phyloP scores from a whole-genome alignment of 78 protist genomes.

The Acrasis kona region DNA sequence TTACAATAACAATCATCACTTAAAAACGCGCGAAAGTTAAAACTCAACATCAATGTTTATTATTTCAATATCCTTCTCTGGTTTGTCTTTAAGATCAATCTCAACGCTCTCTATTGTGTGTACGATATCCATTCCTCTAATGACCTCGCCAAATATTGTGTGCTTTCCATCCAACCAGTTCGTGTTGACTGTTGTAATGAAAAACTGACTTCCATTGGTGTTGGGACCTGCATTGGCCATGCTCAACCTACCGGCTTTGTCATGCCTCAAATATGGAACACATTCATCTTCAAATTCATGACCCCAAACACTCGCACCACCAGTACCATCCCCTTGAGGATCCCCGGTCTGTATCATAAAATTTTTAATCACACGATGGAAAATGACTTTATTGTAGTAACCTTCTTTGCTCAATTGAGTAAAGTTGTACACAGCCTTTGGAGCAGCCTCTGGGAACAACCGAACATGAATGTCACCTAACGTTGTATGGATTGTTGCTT shows the following conservation, averaged over 20 bases:
- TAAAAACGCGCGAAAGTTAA: no score
- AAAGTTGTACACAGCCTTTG: conserved; percentile 95
- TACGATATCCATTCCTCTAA: conserved; percentile 50
- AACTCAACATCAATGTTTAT: not conserved
- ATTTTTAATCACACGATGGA: conserved; percentile 88
- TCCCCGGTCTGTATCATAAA: conserved; percentile 98
- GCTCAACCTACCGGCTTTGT: conserved; percentile 69
- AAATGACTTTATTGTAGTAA: conserved; percentile 62
- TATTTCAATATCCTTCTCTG: not conserved
- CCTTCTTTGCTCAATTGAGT: conserved; percentile 60
- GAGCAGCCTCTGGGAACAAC: conserved; percentile 71
- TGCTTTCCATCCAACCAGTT: conserved; percentile 66
- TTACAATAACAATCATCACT: no score
- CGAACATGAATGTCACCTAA: not conserved
- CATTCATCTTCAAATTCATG: conserved; percentile 90
- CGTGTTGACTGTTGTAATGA: conserved; percentile 68
- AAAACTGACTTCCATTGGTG: conserved; percentile 91
- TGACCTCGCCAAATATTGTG: conserved; percentile 69
- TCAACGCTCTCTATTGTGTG: conserved; percentile 3
- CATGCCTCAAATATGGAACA: conserved; percentile 59
- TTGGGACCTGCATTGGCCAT: conserved; percentile 94
- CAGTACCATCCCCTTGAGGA: conserved; percentile 73
- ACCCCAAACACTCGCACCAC: conserved; percentile 84
- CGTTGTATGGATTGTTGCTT: not conserved
- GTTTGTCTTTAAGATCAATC: not conserved